Evolutionary conservation across 106 monocot species (phyloP).

Genomic region (Platanthera zijinensis): DNA sequence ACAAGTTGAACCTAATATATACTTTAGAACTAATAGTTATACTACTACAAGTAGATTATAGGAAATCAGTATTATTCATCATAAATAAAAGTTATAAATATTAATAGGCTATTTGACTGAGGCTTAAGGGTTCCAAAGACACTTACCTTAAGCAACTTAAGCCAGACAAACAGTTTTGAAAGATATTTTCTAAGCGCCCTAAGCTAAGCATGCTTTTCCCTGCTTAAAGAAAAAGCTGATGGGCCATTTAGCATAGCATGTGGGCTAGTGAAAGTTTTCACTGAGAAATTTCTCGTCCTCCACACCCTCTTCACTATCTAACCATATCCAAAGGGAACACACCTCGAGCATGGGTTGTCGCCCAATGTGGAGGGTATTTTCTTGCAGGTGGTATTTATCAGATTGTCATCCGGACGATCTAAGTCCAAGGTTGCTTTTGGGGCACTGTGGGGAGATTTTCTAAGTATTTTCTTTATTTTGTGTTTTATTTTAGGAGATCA

Average conservation of each 20-base stretch:
- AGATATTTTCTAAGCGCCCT: not conserved
- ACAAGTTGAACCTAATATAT: not conserved
- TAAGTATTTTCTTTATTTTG: too few relatives aligned
- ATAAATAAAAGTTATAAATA: not conserved
- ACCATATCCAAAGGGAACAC: too few relatives aligned
- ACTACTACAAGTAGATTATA: not conserved
- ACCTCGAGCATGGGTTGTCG: too few relatives aligned
- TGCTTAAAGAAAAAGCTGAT: not conserved
- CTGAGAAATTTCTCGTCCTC: not conserved
- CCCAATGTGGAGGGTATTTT: too few relatives aligned
- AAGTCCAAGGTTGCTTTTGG: too few relatives aligned
- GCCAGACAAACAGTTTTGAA: not conserved
- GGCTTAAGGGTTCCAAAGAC: not conserved
- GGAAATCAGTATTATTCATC: not conserved
- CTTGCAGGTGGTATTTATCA: too few relatives aligned
- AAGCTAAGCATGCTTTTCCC: not conserved
- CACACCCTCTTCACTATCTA: not conserved
- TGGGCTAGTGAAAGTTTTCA: not conserved
- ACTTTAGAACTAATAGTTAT: not conserved
- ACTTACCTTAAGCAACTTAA: not conserved
- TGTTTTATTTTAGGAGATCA: too few relatives aligned
- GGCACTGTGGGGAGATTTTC: too few relatives aligned
- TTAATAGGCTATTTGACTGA: not conserved
- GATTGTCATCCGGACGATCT: too few relatives aligned
- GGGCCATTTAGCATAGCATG: not conserved